Evolutionary conservation across 495 filamentous ascomycete genomes (phyloP).

Genomic region (Friedmanniomyces endolithicus): DNA sequence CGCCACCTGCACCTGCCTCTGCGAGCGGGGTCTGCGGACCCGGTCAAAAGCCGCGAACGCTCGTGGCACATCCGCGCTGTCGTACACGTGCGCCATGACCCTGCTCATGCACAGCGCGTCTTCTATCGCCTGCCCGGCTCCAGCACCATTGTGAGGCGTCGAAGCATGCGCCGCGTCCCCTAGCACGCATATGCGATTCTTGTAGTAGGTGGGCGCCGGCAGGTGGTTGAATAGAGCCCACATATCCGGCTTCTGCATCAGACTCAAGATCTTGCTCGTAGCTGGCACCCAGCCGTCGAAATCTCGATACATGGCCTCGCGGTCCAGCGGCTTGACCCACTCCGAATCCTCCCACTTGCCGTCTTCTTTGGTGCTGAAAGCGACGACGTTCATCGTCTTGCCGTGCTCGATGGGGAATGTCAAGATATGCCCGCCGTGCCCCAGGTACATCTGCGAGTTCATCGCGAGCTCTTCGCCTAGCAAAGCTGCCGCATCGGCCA

Average conservation of each 20-base stretch:
- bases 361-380: slow-evolving; percentile 31
- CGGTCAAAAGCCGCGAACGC: slow-evolving; percentile 52
- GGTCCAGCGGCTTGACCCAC: slow-evolving; percentile 46
- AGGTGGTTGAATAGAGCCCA: slow-evolving; percentile 57
- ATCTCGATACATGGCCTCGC: slow-evolving; percentile 45
- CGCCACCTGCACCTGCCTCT: slow-evolving; percentile 23
- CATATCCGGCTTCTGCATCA: slow-evolving; percentile 35
- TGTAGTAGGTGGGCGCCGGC: slow-evolving; percentile 42
- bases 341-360: slow-evolving; percentile 37
- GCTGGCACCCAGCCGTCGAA: slow-evolving; percentile 41
- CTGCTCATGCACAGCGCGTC: slow-evolving; percentile 49
- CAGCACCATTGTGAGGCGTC: slow-evolving; percentile 58
- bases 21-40: slow-evolving; percentile 37
- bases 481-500: slow-evolving; percentile 41
- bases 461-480: slow-evolving; percentile 40
- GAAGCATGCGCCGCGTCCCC: slow-evolving; percentile 62
- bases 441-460: slow-evolving; percentile 46
- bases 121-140: slow-evolving; percentile 57
- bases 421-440: slow-evolving; percentile 45
- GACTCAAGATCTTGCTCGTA: slow-evolving; percentile 36
- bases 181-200: slow-evolving; percentile 43
- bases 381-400: slow-evolving; percentile 48
- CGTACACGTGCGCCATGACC: slow-evolving; percentile 38
- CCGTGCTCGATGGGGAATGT: slow-evolving; percentile 57
- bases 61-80: slow-evolving; percentile 31